These are phyloP conservation scores for Candida smagusa DNA, from an alignment of 1,139 yeast species.

Conservation along the genomic window DNA sequence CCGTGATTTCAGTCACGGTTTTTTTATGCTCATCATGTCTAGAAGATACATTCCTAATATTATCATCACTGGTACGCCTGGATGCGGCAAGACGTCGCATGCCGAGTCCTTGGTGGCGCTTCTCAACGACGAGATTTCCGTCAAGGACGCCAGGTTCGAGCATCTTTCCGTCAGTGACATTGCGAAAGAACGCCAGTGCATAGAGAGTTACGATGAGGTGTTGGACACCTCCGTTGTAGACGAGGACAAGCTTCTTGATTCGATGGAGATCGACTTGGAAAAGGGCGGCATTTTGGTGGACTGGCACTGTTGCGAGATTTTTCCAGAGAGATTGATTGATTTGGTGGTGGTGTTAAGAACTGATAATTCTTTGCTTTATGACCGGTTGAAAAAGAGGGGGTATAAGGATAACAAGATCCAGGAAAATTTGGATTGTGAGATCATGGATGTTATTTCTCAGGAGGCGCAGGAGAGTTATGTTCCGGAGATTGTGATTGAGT, in stretches of 20 bases:
- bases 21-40: constrained; percentile 16
- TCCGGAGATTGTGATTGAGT: constrained; percentile 76
- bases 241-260: constrained; percentile 83
- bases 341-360: constrained; percentile 85
- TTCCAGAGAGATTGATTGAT: constrained; percentile 90
- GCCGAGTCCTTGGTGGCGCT: constrained; percentile 59
- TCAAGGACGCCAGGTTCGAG: constrained; percentile 38
- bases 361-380: constrained; percentile 67
- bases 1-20: no score
- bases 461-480: constrained; percentile 85
- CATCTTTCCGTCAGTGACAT: constrained; percentile 75
- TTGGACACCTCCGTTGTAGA: constrained; percentile 88
- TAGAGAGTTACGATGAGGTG: constrained; percentile 81
- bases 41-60: constrained; percentile 67
- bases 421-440: constrained; percentile 94
- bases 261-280: constrained; percentile 71
- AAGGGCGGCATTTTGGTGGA: constrained; percentile 86
- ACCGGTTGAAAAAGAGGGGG: constrained; percentile 69
- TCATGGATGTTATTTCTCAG: constrained; percentile 85
- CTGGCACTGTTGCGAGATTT: constrained; percentile 97
- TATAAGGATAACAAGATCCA: constrained; percentile 79
- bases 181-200: constrained; percentile 74
- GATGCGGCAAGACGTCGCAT: constrained; percentile 93
- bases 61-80: constrained; percentile 94
- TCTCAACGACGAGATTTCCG: constrained; percentile 21